Percentiles rank a stretch among this genome's conserved stretches.
phyloP scores from a whole-genome alignment of 148 eudicot genomes.

The Pharnaceum exiguum region DNA sequence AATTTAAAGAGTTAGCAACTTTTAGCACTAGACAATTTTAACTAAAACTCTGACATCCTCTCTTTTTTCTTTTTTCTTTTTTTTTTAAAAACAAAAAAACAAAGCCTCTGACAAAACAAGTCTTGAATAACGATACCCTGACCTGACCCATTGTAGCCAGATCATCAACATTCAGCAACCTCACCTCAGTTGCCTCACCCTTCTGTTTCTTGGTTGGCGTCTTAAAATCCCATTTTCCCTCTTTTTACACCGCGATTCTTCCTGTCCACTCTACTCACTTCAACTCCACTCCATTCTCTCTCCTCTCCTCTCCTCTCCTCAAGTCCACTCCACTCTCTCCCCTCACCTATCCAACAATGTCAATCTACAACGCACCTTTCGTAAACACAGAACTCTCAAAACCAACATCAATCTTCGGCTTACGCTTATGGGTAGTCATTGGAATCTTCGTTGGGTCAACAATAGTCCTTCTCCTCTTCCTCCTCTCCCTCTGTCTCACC shows the following conservation, averaged over 20 bases:
- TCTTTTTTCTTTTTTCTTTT: not conserved
- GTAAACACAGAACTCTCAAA: constrained; percentile 80
- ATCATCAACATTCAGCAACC: no score
- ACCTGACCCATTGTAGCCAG: no score
- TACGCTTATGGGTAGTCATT: constrained; percentile 83
- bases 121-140: no score
- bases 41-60: no score
- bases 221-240: not conserved
- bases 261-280: constrained; percentile 8
- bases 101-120: no score
- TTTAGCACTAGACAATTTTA: no score
- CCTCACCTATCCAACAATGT: constrained; percentile 31
- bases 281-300: constrained; percentile 1
- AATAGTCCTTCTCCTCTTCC: constrained; percentile 81
- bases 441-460: constrained; percentile 87
- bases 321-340: not conserved
- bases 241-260: constrained; percentile 7
- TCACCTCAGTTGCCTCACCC: no score
- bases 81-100: no score
- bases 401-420: constrained; percentile 87
- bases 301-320: not conserved
- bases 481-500: constrained; percentile 73
- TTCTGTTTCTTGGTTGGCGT: no score
- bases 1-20: no score
- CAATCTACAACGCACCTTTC: constrained; percentile 63